Conservation (phyloP, 1,139 yeast species). For the Magnusiomyces ingens region DNA sequence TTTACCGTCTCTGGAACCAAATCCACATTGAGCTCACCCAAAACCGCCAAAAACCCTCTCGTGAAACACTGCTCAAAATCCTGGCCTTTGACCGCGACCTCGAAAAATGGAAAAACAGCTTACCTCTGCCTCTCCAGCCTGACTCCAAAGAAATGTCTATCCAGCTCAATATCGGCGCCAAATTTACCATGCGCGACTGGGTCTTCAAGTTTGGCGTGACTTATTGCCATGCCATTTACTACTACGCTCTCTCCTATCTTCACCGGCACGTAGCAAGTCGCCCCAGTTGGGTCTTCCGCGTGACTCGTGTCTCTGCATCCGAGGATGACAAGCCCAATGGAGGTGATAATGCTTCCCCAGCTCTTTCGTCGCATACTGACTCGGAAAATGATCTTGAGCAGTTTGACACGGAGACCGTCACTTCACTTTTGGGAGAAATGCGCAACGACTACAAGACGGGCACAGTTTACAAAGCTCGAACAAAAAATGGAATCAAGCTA, state of each 20-base stretch:
- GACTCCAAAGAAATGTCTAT: not conserved
- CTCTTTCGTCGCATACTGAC: too few relatives aligned
- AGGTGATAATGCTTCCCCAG: too few relatives aligned
- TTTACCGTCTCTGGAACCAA: constrained; percentile 23
- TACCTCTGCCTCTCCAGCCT: not conserved
- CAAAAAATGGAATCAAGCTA: constrained; percentile 12
- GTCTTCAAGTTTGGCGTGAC: not conserved
- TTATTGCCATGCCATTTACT: constrained; percentile 21
- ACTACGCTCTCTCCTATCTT: constrained; percentile 23
- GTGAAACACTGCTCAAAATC: constrained; percentile 27
- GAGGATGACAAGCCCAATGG: too few relatives aligned
- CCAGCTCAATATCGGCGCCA: not conserved
- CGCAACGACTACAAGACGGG: not conserved
- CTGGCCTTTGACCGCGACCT: constrained; percentile 29
- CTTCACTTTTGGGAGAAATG: not conserved
- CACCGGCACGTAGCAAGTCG: constrained; percentile 30
- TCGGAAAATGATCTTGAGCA: not conserved
- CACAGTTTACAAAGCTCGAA: not conserved
- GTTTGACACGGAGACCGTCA: not conserved
- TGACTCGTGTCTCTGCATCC: not conserved
- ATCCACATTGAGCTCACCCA: constrained; percentile 29
- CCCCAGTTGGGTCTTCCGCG: constrained; percentile 26
- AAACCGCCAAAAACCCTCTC: constrained; percentile 23
- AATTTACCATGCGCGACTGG: not conserved
- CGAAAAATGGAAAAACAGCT: constrained; percentile 27